Evolutionary conservation across 2,329 filamentous ascomycete genomes (phyloP).

Genomic region (Verticillium nubilum): DNA sequence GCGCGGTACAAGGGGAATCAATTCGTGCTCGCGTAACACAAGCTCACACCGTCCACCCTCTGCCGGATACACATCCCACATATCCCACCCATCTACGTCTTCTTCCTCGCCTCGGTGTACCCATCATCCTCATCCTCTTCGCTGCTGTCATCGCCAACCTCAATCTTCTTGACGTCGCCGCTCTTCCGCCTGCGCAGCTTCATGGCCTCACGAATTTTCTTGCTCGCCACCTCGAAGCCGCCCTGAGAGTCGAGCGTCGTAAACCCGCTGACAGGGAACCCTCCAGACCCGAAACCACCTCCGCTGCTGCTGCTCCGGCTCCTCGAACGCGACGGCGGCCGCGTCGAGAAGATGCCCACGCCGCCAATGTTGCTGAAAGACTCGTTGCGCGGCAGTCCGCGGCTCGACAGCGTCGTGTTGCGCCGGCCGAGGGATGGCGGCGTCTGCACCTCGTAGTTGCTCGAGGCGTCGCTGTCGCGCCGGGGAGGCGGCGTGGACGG

Average conservation of each 20-base stretch:
- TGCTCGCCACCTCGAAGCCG: conserved; percentile 75
- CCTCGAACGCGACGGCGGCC: conserved; percentile 74
- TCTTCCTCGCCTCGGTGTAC: conserved; percentile 37
- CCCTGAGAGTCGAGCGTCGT: conserved; percentile 62
- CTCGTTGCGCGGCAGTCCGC: conserved; percentile 73
- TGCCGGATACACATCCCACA: too few species aligned
- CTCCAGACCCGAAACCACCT: conserved; percentile 53
- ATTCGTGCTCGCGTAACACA: not conserved
- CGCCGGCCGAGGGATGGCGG: conserved; percentile 34
- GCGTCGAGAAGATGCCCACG: conserved; percentile 85
- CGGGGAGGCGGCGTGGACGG: conserved; percentile 20
- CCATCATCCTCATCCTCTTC: conserved; percentile 35
- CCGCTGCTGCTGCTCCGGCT: conserved; percentile 65
- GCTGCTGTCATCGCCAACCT: conserved; percentile 23
- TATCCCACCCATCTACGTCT: conserved; percentile 13
- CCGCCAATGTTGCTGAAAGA: conserved; percentile 86
- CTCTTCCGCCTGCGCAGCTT: conserved; percentile 53
- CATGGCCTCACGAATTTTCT: conserved; percentile 83
- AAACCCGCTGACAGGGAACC: conserved; percentile 65
- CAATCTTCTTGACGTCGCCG: conserved; percentile 15
- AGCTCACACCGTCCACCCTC: not conserved
- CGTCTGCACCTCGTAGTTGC: conserved; percentile 30
- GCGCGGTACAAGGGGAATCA: not conserved
- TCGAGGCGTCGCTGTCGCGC: conserved; percentile 46
- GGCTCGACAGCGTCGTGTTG: conserved; percentile 49